Percentiles rank a stretch among this genome's conserved stretches.
Conservation (phyloP, 495 filamentous ascomycete species). For the Jackrogersella multiformis region DNA sequence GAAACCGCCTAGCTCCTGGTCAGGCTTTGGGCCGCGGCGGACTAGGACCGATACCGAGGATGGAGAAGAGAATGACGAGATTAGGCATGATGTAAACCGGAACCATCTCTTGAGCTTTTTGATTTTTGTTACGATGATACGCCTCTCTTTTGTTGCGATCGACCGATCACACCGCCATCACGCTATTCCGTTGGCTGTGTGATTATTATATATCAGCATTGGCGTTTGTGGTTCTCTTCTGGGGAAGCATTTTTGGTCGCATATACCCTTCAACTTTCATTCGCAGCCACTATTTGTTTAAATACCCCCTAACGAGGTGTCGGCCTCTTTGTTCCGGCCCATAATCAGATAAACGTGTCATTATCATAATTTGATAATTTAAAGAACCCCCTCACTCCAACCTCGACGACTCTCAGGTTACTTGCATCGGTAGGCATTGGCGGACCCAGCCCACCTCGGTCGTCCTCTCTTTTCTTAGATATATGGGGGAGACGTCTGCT, state of each 20-base stretch:
- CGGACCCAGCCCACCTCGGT: neutral
- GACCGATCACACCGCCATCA: slow-evolving; percentile 9
- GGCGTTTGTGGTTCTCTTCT: slow-evolving; percentile 29
- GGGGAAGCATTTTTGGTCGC: slow-evolving; percentile 33
- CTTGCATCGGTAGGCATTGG: slow-evolving; percentile 17
- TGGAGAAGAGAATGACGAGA: slow-evolving; percentile 82
- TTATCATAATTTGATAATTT: slow-evolving; percentile 36
- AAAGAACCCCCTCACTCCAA: neutral
- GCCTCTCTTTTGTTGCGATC: slow-evolving; percentile 32
- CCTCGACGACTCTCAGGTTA: neutral
- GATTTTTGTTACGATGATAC: slow-evolving; percentile 29
- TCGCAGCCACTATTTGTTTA: slow-evolving; percentile 23
- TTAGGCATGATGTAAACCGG: slow-evolving; percentile 81
- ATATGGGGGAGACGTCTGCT: neutral
- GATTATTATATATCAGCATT: slow-evolving; percentile 31
- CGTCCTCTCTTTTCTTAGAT: neutral
- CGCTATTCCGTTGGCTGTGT: slow-evolving; percentile 9
- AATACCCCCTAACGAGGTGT: slow-evolving; percentile 30
- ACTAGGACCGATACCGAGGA: slow-evolving; percentile 48
- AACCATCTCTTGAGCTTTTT: slow-evolving; percentile 7
- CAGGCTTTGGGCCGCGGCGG: slow-evolving; percentile 45
- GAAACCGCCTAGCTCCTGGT: slow-evolving; percentile 46
- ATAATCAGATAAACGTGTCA: slow-evolving; percentile 23
- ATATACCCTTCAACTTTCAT: slow-evolving; percentile 36
- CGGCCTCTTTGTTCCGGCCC: slow-evolving; percentile 11